Evolutionary conservation across 169 alveolate species (phyloP).

Genomic region (Theileria annulata): DNA sequence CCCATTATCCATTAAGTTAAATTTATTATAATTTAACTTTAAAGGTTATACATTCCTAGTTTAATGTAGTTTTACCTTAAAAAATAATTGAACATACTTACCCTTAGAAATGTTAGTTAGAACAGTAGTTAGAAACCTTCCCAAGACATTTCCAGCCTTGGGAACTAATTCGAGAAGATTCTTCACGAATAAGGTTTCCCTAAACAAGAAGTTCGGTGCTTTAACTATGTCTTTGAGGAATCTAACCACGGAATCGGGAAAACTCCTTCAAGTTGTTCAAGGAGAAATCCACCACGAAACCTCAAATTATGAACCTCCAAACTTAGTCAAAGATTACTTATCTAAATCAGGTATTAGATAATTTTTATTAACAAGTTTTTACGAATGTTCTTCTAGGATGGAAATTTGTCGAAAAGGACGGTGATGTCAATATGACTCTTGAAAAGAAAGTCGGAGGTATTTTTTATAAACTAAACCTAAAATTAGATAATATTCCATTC

Average conservation of each 20-base stretch:
- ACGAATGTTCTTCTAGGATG: slow-evolving; percentile 60
- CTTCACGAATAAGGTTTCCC: not conserved
- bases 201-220: not conserved
- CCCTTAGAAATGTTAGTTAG: slow-evolving; percentile 12
- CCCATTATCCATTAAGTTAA: slow-evolving; percentile 2
- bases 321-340: slow-evolving; percentile 71
- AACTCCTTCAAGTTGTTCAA: slow-evolving; percentile 75
- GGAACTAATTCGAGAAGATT: slow-evolving; percentile 8
- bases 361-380: not conserved
- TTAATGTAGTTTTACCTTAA: not conserved
- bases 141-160: not conserved
- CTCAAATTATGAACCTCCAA: slow-evolving; percentile 79
- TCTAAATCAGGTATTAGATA: slow-evolving; percentile 59
- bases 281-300: slow-evolving; percentile 81
- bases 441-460: slow-evolving; percentile 78
- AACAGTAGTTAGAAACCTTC: not conserved
- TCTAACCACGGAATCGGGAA: slow-evolving; percentile 75
- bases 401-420: slow-evolving; percentile 80
- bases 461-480: slow-evolving; percentile 1
- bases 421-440: slow-evolving; percentile 82
- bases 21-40: slow-evolving; percentile 1
- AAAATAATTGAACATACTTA: not conserved
- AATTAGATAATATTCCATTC: not conserved
- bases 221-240: slow-evolving; percentile 21
- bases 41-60: not conserved